A percentile compares a stretch with the other conserved stretches of the same genome.
Evolutionary conservation across 2,329 filamentous ascomycete genomes (phyloP).

Genomic region (Aspergillus brunneoviolaceus): DNA sequence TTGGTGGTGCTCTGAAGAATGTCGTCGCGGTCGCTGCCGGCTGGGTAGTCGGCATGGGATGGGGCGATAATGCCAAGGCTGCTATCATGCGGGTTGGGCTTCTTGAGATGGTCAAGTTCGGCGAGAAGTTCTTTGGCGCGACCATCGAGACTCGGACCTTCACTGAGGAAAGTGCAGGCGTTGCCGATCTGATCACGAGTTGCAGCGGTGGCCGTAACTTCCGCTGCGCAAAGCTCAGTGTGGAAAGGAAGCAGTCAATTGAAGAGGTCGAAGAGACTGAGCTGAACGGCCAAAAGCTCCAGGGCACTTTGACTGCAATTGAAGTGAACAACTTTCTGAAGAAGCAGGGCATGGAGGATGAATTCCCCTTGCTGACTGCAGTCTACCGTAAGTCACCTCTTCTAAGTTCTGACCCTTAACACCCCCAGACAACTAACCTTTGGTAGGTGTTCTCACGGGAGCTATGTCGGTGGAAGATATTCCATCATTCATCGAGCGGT

Average conservation of each 20-base stretch:
- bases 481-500: constrained; percentile 62
- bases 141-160: constrained; percentile 81
- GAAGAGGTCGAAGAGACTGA: constrained; percentile 85
- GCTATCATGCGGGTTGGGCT: constrained; percentile 96
- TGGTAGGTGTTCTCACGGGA: constrained; percentile 69
- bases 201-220: constrained; percentile 93
- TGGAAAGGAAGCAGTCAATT: constrained; percentile 75
- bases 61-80: constrained; percentile 99
- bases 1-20: constrained; percentile 94
- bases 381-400: constrained; percentile 60
- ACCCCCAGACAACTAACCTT: constrained; percentile 18
- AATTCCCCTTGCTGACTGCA: constrained; percentile 91
- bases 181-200: constrained; percentile 92
- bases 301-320: constrained; percentile 86
- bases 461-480: constrained; percentile 77
- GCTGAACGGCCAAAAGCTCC: constrained; percentile 94
- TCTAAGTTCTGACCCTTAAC: constrained; percentile 12
- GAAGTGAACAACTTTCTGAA: constrained; percentile 91
- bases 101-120: constrained; percentile 95
- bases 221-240: constrained; percentile 83
- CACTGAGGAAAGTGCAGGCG: constrained; percentile 93
- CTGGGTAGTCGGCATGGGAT: constrained; percentile 91
- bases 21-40: constrained; percentile 91
- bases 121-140: constrained; percentile 85
- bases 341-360: constrained; percentile 70